These are phyloP conservation scores for Endoconidiophora polonica DNA, from an alignment of 2,329 filamentous ascomycete genomes.

Conservation along the genomic window DNA sequence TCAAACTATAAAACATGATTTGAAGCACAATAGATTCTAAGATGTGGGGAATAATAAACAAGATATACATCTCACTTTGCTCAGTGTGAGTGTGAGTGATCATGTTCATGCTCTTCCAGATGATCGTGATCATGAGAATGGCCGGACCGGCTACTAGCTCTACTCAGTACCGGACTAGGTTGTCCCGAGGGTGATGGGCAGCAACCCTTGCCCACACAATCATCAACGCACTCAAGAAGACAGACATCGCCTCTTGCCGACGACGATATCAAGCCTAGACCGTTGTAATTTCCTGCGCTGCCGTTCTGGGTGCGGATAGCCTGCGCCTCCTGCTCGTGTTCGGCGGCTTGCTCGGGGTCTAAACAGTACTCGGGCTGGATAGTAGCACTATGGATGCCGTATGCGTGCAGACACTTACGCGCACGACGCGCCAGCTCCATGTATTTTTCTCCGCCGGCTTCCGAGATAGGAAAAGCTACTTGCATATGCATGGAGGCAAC, in stretches of 20 bases:
- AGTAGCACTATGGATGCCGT: conserved; percentile 91
- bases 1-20: too few relatives aligned
- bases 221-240: conserved; percentile 35
- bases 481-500: conserved; percentile 89
- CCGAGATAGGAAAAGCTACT: conserved; percentile 76
- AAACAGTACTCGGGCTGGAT: conserved; percentile 84
- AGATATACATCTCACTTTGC: neutral
- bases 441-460: conserved; percentile 61
- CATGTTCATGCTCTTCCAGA: conserved; percentile 4
- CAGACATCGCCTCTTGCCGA: conserved; percentile 21
- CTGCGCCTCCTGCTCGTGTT: conserved; percentile 23
- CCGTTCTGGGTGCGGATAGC: conserved; percentile 21
- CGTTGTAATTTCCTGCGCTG: conserved; percentile 19
- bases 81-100: conserved; percentile 4
- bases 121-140: conserved; percentile 9
- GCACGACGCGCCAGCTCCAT: conserved; percentile 79
- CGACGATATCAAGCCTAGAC: conserved; percentile 18
- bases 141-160: conserved; percentile 6
- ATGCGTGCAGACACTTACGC: conserved; percentile 77
- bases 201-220: conserved; percentile 30
- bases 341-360: conserved; percentile 28
- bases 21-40: neutral
- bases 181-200: conserved; percentile 19
- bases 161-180: conserved; percentile 10
- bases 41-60: neutral